Percentiles rank a stretch among this genome's conserved stretches.
These are phyloP conservation scores for Colletotrichum phormii DNA, from an alignment of 2,329 filamentous ascomycete genomes.

Conservation along the genomic window DNA sequence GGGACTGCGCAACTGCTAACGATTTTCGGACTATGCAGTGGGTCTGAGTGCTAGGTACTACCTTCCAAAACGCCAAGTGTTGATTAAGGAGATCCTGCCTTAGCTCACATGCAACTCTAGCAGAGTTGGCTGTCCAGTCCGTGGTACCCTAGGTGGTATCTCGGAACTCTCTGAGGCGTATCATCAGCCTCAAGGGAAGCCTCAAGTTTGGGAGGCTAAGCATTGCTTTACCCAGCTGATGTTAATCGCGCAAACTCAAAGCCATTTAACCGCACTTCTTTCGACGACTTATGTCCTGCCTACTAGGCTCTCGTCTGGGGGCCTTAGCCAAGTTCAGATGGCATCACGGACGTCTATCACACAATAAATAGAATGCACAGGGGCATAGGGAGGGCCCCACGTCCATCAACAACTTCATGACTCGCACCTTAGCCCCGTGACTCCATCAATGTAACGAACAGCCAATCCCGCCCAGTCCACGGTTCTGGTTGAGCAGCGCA, in stretches of 20 bases:
- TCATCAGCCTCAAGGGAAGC: conserved; percentile 4
- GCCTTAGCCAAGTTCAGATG: conserved; percentile 15
- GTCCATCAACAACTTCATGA: conserved; percentile 27
- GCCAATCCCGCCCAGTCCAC: conserved; percentile 13
- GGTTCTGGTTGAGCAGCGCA: not conserved
- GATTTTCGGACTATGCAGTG: conserved; percentile 11
- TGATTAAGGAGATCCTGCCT: conserved; percentile 32
- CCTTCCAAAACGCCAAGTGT: conserved; percentile 31
- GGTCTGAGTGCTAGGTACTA: not conserved
- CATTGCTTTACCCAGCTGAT: not conserved
- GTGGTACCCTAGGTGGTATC: conserved; percentile 8
- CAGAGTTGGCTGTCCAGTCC: not conserved
- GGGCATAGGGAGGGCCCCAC: conserved; percentile 26
- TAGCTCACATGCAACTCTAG: not conserved
- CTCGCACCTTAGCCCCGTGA: conserved; percentile 29
- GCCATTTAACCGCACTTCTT: not conserved
- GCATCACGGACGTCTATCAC: conserved; percentile 26
- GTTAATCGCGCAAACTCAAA: not conserved
- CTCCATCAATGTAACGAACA: conserved; percentile 24
- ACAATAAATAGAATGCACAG: conserved; percentile 33
- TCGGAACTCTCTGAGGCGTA: conserved; percentile 9
- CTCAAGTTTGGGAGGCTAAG: not conserved
- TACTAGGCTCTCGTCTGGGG: not conserved
- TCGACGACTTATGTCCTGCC: not conserved
- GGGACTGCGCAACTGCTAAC: conserved; percentile 20